Evolutionary conservation across 768 basidiomycete species (phyloP).

Genomic region (Cystofilobasidium bisporidii): DNA sequence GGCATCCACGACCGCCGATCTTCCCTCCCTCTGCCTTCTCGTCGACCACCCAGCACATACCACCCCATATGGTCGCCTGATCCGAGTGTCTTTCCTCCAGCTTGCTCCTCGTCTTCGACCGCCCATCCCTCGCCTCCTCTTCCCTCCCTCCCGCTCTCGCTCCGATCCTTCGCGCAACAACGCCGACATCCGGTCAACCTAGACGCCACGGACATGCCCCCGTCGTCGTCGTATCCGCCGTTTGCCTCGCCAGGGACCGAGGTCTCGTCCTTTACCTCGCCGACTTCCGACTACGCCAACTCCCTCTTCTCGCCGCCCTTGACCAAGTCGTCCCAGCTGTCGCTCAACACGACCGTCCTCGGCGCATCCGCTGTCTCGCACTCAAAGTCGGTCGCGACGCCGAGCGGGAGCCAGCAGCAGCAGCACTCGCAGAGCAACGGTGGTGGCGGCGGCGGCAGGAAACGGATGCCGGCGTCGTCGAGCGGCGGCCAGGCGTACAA

Average conservation of each 20-base stretch:
- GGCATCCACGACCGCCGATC: no score
- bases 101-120: no score
- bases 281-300: not conserved
- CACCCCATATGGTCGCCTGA: no score
- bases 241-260: not conserved
- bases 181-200: not conserved
- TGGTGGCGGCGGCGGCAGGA: not conserved
- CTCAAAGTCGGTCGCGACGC: no score
- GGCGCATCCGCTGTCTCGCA: not conserved
- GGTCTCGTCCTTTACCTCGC: not conserved
- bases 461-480: no score
- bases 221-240: not conserved
- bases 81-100: no score
- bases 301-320: constrained; percentile 4
- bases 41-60: no score
- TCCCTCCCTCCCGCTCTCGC: not conserved
- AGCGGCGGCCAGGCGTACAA: not conserved
- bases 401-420: no score
- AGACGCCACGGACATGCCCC: not conserved
- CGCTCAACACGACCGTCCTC: not conserved
- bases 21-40: no score
- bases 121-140: not conserved
- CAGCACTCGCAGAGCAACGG: no score
- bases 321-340: not conserved
- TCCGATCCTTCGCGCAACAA: not conserved